These are phyloP conservation scores for Termitomyces sp. DNA, from an alignment of 768 basidiomycete species.

Conservation along the genomic window DNA sequence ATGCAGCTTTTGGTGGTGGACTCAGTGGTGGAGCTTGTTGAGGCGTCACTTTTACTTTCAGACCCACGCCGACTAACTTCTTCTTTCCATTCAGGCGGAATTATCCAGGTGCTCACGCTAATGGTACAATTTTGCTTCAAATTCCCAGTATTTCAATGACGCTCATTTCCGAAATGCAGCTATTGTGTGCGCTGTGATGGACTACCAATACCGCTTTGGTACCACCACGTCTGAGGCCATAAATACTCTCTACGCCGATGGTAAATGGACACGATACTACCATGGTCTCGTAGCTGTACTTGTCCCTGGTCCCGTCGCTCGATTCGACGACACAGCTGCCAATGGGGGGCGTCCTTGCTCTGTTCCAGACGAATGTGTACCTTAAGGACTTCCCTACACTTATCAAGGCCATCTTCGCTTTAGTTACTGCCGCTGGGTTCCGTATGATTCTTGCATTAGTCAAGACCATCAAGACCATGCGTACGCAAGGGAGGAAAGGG, in stretches of 20 bases:
- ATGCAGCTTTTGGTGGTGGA: slow-evolving; percentile 84
- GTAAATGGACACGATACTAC: slow-evolving; percentile 82
- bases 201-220: slow-evolving; percentile 93
- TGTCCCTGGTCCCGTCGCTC: slow-evolving; percentile 74
- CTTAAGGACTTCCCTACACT: slow-evolving; percentile 56
- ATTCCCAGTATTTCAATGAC: background rate
- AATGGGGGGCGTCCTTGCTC: slow-evolving; percentile 88
- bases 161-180: slow-evolving; percentile 34
- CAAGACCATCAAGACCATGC: slow-evolving; percentile 95
- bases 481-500: slow-evolving; percentile 79
- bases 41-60: background rate
- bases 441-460: slow-evolving; percentile 90
- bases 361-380: slow-evolving; percentile 72
- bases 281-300: slow-evolving; percentile 83
- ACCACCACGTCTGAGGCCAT: slow-evolving; percentile 62
- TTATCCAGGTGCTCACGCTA: slow-evolving; percentile 84
- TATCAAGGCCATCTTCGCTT: slow-evolving; percentile 77
- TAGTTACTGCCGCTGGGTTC: slow-evolving; percentile 74
- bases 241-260: slow-evolving; percentile 66
- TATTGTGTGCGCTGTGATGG: slow-evolving; percentile 97
- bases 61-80: background rate
- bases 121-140: slow-evolving; percentile 42
- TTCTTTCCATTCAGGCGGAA: slow-evolving; percentile 62
- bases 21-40: slow-evolving; percentile 82
- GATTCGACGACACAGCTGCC: slow-evolving; percentile 95